phyloP scores from a whole-genome alignment of 2,329 filamentous ascomycete species.

The Aspergillus pseudoglaucus region DNA sequence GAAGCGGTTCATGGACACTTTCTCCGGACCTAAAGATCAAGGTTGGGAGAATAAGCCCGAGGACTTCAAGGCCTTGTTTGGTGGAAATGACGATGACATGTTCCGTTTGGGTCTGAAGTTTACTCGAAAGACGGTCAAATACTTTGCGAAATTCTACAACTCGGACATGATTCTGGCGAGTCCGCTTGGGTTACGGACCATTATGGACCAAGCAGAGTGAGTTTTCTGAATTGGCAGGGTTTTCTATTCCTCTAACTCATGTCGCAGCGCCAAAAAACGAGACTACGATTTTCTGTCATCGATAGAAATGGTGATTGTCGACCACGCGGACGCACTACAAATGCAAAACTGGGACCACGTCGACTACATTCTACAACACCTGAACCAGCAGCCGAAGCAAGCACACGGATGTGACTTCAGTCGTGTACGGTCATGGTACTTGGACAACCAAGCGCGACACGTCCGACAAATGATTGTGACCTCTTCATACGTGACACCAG shows the following conservation, averaged over 20 bases:
- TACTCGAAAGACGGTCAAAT: slow-evolving; percentile 90
- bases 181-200: slow-evolving; percentile 80
- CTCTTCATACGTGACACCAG: slow-evolving; percentile 78
- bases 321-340: slow-evolving; percentile 85
- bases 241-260: slow-evolving; percentile 10
- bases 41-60: slow-evolving; percentile 70
- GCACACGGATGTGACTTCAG: slow-evolving; percentile 90
- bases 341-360: slow-evolving; percentile 99
- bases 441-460: slow-evolving; percentile 75
- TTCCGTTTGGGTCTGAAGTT: slow-evolving; percentile 96
- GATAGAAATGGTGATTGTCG: slow-evolving; percentile 81
- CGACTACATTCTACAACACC: slow-evolving; percentile 81
- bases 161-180: slow-evolving; percentile 92
- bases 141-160: slow-evolving; percentile 90
- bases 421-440: slow-evolving; percentile 82
- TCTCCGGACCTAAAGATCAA: slow-evolving; percentile 61
- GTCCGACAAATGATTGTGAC: slow-evolving; percentile 82
- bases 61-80: slow-evolving; percentile 84
- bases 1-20: slow-evolving; percentile 83
- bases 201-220: slow-evolving; percentile 72
- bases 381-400: slow-evolving; percentile 85
- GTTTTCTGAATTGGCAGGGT: slow-evolving; percentile 13
- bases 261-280: slow-evolving; percentile 51
- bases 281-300: slow-evolving; percentile 92
- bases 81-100: slow-evolving; percentile 94